Percentiles rank a stretch among this genome's conserved stretches.
Conservation (phyloP, 768 basidiomycete genomes). For the Psilocybe cubensis region DNA sequence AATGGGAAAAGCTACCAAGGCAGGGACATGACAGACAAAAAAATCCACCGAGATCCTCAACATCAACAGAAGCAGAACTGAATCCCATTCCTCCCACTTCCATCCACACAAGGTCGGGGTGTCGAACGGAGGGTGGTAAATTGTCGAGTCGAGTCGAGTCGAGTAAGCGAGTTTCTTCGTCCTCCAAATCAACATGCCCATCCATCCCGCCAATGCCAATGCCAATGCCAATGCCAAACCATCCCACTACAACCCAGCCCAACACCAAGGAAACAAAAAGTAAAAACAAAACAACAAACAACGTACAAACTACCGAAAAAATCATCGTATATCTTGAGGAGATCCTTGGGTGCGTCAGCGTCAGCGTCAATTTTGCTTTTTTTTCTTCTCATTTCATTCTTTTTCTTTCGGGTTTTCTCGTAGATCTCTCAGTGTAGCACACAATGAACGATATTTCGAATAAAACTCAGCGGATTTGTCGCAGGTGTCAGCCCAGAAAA, state of each 20-base stretch:
- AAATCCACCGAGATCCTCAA: background rate
- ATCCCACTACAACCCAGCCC: background rate
- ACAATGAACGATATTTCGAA: too few species aligned
- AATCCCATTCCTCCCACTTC: background rate
- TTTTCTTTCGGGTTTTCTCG: too few species aligned
- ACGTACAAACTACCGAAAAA: too few species aligned
- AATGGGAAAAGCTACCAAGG: slow-evolving; percentile 9
- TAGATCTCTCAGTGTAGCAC: too few species aligned
- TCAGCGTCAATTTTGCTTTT: too few species aligned
- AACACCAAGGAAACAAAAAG: too few species aligned
- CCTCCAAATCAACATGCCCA: background rate
- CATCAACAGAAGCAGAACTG: background rate
- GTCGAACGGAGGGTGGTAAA: background rate
- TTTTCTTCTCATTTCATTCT: too few species aligned
- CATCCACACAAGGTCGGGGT: background rate
- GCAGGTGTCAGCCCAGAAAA: too few species aligned
- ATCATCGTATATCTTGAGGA: too few species aligned
- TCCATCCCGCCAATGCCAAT: too few species aligned
- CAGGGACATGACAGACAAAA: slow-evolving; percentile 1
- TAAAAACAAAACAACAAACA: background rate
- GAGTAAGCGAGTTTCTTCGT: background rate
- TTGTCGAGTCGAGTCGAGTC: background rate
- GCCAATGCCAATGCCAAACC: background rate
- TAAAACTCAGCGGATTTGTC: too few species aligned
- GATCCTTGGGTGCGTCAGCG: too few species aligned